Conservation (phyloP, 768 basidiomycete genomes). For the Serendipita vermifera region DNA sequence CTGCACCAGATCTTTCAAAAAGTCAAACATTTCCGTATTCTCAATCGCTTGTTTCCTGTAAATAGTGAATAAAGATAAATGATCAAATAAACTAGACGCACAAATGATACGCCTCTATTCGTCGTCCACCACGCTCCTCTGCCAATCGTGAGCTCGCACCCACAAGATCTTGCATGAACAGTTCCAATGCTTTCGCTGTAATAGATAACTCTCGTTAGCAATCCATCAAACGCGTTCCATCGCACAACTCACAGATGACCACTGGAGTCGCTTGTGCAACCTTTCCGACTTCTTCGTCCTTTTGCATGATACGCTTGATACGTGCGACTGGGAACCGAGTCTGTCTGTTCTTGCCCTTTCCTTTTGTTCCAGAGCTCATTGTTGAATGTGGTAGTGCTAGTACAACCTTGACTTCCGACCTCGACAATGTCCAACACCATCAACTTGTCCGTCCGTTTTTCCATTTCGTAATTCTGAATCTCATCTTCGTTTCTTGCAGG, state of each 20-base stretch:
- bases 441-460: slow-evolving; percentile 28
- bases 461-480: neutral
- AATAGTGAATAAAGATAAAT: neutral
- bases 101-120: slow-evolving; percentile 89
- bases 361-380: neutral
- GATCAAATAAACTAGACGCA: slow-evolving; percentile 27
- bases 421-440: slow-evolving; percentile 41
- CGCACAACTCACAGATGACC: slow-evolving; percentile 69
- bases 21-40: slow-evolving; percentile 79
- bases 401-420: neutral
- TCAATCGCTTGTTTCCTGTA: slow-evolving; percentile 84
- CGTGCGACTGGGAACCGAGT: slow-evolving; percentile 90
- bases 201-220: neutral
- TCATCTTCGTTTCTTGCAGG: slow-evolving; percentile 25
- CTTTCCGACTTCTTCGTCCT: slow-evolving; percentile 97
- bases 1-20: slow-evolving; percentile 84
- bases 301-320: slow-evolving; percentile 99
- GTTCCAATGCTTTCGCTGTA: slow-evolving; percentile 84
- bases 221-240: neutral
- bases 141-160: slow-evolving; percentile 76
- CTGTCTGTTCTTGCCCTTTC: slow-evolving; percentile 55
- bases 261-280: slow-evolving; percentile 93
- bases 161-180: slow-evolving; percentile 77
- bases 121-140: slow-evolving; percentile 61
- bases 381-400: neutral